Evolutionary conservation across 768 basidiomycete species (phyloP).

Genomic region (Tylopilus rubrobrunneus): DNA sequence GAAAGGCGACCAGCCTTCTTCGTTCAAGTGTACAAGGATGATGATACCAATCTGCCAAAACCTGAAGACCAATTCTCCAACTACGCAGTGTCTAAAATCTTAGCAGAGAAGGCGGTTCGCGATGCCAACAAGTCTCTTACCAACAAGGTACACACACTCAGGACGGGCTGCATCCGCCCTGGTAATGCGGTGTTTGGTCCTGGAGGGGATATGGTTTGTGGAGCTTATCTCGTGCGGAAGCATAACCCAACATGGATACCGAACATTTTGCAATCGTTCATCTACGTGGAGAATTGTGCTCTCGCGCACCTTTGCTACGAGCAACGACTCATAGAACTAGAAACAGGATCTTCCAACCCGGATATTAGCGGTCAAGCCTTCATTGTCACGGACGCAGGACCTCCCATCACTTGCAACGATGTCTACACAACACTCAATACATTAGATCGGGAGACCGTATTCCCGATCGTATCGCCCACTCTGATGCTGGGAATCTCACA

Average conservation of each 20-base stretch:
- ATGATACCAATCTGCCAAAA: slow-evolving; percentile 48
- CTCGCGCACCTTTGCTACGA: slow-evolving; percentile 73
- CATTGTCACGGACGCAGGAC: slow-evolving; percentile 61
- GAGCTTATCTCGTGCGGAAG: slow-evolving; percentile 56
- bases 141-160: slow-evolving; percentile 34
- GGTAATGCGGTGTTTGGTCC: slow-evolving; percentile 77
- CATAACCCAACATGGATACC: slow-evolving; percentile 61
- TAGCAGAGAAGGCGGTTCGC: slow-evolving; percentile 51
- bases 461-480: slow-evolving; percentile 56
- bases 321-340: slow-evolving; percentile 56
- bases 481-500: slow-evolving; percentile 62
- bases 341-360: slow-evolving; percentile 40
- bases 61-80: slow-evolving; percentile 66
- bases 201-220: slow-evolving; percentile 67
- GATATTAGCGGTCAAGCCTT: slow-evolving; percentile 77
- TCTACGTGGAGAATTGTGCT: slow-evolving; percentile 75
- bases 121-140: slow-evolving; percentile 37
- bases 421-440: slow-evolving; percentile 51
- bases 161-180: slow-evolving; percentile 75
- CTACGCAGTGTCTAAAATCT: slow-evolving; percentile 64
- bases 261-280: slow-evolving; percentile 57
- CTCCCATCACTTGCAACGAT: slow-evolving; percentile 60
- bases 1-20: slow-evolving; percentile 52
- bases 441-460: slow-evolving; percentile 54
- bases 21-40: slow-evolving; percentile 63